Evolutionary conservation across 495 filamentous ascomycete species (phyloP), one percentile per base, ranked within the genome.

Genomic region (Cenococcum geophilum): DNA sequence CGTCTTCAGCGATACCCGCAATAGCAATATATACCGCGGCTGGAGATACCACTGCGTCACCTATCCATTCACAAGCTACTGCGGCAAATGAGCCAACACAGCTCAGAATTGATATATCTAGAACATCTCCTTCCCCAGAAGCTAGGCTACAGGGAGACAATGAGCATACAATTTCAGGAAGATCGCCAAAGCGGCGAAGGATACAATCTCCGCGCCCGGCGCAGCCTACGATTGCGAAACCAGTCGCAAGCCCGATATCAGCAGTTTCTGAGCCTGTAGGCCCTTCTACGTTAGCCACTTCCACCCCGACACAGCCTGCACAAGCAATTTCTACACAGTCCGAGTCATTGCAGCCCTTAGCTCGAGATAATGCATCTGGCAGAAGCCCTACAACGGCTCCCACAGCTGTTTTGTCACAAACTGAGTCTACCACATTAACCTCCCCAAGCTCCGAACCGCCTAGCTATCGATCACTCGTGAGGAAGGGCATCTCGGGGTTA

Each of bases 181-280:
- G 22, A 60, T 55, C 64, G 45, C 34, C 57, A 59, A 36, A 56
- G 49, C 64, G 59, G n/a, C 61, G 61, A 27, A 60, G 56, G 47
- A 43, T 59, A 49, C 55, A 59, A 45, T 18, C 40, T 4, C 40
- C 40, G 11, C 40, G 25, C 12, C 16, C 11, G 20, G 21, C 49
- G 21, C 21, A n/a, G 4, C 16, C 25, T 14, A 14, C 49, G 14
- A 52, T 23, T 48, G n/a, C 43, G 9, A n/a, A 48, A 5, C 43
- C 21, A 48, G 5, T 48, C n/a, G 16, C 21, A n/a, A 48, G n/a
- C 43, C 43, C 16, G 43, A 10, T 5, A 3, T 22, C 27, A 32
- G 27, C 27, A 6, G 27, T 32, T 32, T 32, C 27, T 32, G 6
- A 6, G 27, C 6, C 27, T 32, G 2, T 32, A 6, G 27, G 6